phyloP scores from a whole-genome alignment of 208 protist species.

The Strigomonas oncopelti region DNA sequence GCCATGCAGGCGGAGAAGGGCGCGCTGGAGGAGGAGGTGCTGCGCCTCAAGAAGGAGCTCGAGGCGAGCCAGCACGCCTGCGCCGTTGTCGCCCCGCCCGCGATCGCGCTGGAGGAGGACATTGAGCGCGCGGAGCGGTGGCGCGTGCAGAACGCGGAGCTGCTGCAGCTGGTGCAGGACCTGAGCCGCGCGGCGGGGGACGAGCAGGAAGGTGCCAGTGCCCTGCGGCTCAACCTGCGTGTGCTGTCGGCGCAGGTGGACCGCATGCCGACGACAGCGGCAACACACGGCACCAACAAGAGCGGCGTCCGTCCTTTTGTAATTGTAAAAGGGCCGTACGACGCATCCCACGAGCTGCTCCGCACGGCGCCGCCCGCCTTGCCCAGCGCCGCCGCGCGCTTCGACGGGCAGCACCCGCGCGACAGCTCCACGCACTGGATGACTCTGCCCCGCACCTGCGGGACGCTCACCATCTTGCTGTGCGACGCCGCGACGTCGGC shows the following conservation, averaged over 20 bases:
- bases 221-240: neutral
- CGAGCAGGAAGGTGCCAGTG: neutral
- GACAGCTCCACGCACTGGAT: neutral
- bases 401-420: neutral
- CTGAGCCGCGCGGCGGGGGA: neutral
- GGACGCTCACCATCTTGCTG: no score
- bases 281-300: neutral
- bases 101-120: conserved; percentile 18
- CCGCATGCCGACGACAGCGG: neutral
- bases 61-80: neutral
- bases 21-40: conserved; percentile 9
- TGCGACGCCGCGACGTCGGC: no score
- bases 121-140: conserved; percentile 1
- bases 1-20: neutral
- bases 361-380: conserved; percentile 3
- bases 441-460: no score
- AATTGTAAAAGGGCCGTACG: neutral
- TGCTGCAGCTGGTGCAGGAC: conserved; percentile 1
- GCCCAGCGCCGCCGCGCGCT: neutral
- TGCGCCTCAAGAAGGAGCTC: conserved; percentile 14
- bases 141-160: neutral
- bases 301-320: neutral
- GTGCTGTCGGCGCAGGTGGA: neutral
- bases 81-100: neutral
- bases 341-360: neutral